Evolutionary conservation across 192 early-diverging fungal species (phyloP), one percentile per base, ranked within the genome.

Genomic region (Geranomyces variabilis): DNA sequence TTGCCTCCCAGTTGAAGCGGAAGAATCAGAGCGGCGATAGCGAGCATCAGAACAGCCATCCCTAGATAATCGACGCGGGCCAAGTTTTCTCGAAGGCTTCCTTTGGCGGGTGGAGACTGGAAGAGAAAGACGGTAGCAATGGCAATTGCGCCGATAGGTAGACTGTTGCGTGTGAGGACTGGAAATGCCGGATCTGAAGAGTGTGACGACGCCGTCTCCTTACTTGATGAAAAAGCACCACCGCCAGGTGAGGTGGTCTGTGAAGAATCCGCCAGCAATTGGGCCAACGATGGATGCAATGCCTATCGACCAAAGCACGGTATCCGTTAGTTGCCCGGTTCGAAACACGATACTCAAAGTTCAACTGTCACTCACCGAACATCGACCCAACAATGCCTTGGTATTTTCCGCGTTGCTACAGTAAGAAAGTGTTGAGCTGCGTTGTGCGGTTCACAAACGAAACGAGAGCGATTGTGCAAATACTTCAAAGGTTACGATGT

Each of bases 401-500:
- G 73, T 91, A 94, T 70, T 91, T 93, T 34, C 89, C 90, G 28
- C 93, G 81, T 48, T 97, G 86, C 1, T 53, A 9, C 31, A 80
- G n/a, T n/a, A n/a, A n/a, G n/a, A n/a, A n/a, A n/a, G n/a, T n/a
- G n/a, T n/a, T n/a, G n/a, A n/a, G n/a, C n/a, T n/a, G n/a, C n/a
- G n/a, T n/a, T n/a, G n/a, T n/a, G n/a, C n/a, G n/a, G n/a, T n/a
- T n/a, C n/a, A n/a, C 45, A 34, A 78, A 67, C 26, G 89, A 85
- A 19, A 97, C 89, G 63, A 98, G 85, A 72, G 96, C 96, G 2
- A n/a, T n/a, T n/a, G n/a, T n/a, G n/a, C n/a, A n/a, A n/a, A n/a
- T n/a, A n/a, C n/a, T n/a, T n/a, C n/a, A n/a, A n/a, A n/a, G n/a
- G n/a, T n/a, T n/a, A n/a, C n/a, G n/a, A n/a, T n/a, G n/a, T n/a